A percentile compares a stretch with the other conserved stretches of the same genome.
phyloP scores from a whole-genome alignment of 371 early-diverging fungal genomes.

The Mucor circinelloides region DNA sequence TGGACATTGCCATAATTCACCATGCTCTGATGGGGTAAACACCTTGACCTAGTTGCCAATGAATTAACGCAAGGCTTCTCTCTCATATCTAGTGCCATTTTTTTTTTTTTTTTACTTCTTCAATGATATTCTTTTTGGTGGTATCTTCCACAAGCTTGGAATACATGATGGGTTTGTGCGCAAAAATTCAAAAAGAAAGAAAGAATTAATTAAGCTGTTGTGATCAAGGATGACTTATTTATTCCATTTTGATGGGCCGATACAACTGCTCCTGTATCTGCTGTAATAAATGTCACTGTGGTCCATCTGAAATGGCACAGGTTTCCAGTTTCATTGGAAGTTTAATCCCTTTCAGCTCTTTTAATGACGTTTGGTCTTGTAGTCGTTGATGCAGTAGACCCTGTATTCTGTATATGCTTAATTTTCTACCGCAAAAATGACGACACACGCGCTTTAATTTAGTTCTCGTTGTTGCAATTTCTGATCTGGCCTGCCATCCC shows the following conservation, averaged over 20 bases:
- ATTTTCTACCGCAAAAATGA: no score
- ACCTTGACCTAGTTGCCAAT: conserved; percentile 1
- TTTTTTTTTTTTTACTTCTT: conserved; percentile 11
- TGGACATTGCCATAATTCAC: conserved; percentile 18
- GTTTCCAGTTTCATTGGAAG: no score
- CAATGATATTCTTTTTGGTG: conserved; percentile 3
- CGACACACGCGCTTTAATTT: no score
- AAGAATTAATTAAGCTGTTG: neutral
- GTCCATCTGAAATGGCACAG: no score
- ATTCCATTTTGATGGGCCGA: neutral
- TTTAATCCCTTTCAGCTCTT: no score
- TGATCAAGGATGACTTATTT: neutral
- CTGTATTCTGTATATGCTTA: no score
- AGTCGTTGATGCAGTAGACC: no score
- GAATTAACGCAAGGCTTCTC: neutral
- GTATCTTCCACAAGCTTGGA: conserved; percentile 17
- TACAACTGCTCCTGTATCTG: no score
- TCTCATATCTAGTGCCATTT: neutral
- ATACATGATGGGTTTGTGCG: conserved; percentile 4
- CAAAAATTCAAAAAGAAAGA: neutral
- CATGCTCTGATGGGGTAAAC: conserved; percentile 5
- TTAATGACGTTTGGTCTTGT: no score
- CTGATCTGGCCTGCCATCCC: no score
- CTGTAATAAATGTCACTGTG: no score
- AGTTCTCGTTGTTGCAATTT: no score